Evolutionary conservation across 2,329 filamentous ascomycete species (phyloP).

Genomic region (Stachybotrys chartarum): DNA sequence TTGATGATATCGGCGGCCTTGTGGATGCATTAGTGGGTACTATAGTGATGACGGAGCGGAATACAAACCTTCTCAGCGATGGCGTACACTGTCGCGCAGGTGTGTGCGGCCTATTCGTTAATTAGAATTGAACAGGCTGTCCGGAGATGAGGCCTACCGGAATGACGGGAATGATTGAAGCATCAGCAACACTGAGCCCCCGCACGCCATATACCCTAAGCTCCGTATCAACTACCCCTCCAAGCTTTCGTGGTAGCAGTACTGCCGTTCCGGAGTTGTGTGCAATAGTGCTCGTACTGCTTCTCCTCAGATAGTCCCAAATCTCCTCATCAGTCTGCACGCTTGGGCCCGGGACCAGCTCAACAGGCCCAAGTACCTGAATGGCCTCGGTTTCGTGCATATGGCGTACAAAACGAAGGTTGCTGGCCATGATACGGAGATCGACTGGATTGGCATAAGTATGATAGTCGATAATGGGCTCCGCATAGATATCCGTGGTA

Average conservation of each 20-base stretch:
- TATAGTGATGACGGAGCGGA: neutral
- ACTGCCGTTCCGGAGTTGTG: constrained; percentile 5
- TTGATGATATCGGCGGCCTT: constrained; percentile 11
- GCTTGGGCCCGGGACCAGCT: constrained; percentile 27
- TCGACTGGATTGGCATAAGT: constrained; percentile 38
- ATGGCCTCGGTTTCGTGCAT: constrained; percentile 11
- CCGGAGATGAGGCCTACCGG: constrained; percentile 2
- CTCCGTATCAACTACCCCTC: neutral
- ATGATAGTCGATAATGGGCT: constrained; percentile 42
- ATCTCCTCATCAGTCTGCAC: constrained; percentile 32
- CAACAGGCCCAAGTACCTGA: constrained; percentile 18
- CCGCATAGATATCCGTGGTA: constrained; percentile 43
- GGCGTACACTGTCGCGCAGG: constrained; percentile 7
- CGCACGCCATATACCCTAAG: neutral
- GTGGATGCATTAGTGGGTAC: neutral
- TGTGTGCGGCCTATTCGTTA: constrained; percentile 5
- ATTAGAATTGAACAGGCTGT: neutral
- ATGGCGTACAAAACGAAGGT: constrained; percentile 33
- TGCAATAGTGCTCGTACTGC: constrained; percentile 5
- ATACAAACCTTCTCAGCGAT: constrained; percentile 9
- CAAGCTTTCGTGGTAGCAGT: neutral
- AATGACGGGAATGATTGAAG: constrained; percentile 9
- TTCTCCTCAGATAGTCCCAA: constrained; percentile 34
- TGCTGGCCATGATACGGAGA: constrained; percentile 36
- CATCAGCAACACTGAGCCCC: constrained; percentile 11